Evolutionary conservation across 2,329 filamentous ascomycete species (phyloP), one percentile per base, ranked within the genome.

Genomic region (Elsinoe batatas): DNA sequence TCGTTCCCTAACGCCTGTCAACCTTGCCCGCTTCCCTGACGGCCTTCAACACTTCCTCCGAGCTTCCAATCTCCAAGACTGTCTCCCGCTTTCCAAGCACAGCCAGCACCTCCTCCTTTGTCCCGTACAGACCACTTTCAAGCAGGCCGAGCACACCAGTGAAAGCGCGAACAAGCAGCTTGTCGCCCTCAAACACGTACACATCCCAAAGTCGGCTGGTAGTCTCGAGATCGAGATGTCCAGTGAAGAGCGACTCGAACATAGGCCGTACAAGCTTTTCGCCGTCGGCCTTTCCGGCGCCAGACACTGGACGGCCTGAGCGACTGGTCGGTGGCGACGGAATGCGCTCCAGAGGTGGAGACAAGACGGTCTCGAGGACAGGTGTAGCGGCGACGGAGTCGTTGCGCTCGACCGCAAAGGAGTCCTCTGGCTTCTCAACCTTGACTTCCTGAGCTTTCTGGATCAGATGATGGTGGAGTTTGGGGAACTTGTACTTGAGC

Each of bases 101-200:
- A 5, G 68, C 68, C 18, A 78, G 64, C 6, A 76, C 67, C 59
- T 75, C 74, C 42, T 74, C 68, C 38, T 62, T 62, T 26, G 57
- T 64, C 3, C 74, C 74, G 57, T 79, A 78, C 1, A 80, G 66
- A 56, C 69, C 75, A 10, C 70, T 70, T 64, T 83, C 80, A 1
- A 81, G 61, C 5, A 67, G 66, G 0, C 69, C 68, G 17, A 93
- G 68, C 15, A 87, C 73, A 0, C 84, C 88, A 0, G 90, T 83
- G 0, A 81, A 85, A 1, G 85, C 85, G 0, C 87, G 75, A 5
- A 91, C 79, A 0, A 91, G 72, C 1, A 87, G 75, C 1, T 79
- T 75, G 60, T 94, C 88, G 22, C 87, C 87, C 65, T 94, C 88
- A 61, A 94, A 89, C 2, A 87, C 82, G 61, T 88, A 89, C 0